These are phyloP conservation scores for Claviceps cyperi DNA, from an alignment of 2,329 filamentous ascomycete species.

Conservation along the genomic window DNA sequence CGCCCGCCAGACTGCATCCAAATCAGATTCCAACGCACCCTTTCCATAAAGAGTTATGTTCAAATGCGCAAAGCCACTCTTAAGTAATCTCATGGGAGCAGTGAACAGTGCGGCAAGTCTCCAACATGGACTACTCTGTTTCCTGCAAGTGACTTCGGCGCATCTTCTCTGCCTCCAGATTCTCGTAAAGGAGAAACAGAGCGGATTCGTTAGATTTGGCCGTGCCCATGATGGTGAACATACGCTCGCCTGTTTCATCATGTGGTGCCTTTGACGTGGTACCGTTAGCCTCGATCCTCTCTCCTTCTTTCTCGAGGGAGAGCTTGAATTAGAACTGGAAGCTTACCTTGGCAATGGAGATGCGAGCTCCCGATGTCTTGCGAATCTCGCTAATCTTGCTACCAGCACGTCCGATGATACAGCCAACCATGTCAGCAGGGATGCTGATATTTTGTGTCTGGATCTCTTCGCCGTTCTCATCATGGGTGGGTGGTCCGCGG, in stretches of 20 bases:
- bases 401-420: slow-evolving; percentile 90
- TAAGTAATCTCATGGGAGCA: slow-evolving; percentile 6
- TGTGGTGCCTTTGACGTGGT: slow-evolving; percentile 54
- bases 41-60: slow-evolving; percentile 14
- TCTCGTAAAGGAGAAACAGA: slow-evolving; percentile 93
- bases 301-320: background rate
- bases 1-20: slow-evolving; percentile 27
- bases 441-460: slow-evolving; percentile 99
- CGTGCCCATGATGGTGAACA: slow-evolving; percentile 99
- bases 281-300: background rate
- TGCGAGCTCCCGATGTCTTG: slow-evolving; percentile 88
- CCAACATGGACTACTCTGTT: slow-evolving; percentile 27
- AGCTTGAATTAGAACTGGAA: no score
- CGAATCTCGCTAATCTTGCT: slow-evolving; percentile 98
- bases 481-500: slow-evolving; percentile 74
- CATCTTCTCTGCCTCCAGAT: slow-evolving; percentile 98
- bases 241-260: slow-evolving; percentile 93
- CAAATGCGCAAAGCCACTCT: slow-evolving; percentile 18
- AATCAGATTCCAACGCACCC: slow-evolving; percentile 32
- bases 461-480: slow-evolving; percentile 93
- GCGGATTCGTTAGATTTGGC: slow-evolving; percentile 90
- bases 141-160: slow-evolving; percentile 68
- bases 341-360: slow-evolving; percentile 82
- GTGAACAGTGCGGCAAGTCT: slow-evolving; percentile 18
- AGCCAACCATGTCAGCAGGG: slow-evolving; percentile 97